These are phyloP conservation scores for Pseudogymnoascus sp. DNA, from an alignment of 2,329 filamentous ascomycete genomes.

Conservation along the genomic window DNA sequence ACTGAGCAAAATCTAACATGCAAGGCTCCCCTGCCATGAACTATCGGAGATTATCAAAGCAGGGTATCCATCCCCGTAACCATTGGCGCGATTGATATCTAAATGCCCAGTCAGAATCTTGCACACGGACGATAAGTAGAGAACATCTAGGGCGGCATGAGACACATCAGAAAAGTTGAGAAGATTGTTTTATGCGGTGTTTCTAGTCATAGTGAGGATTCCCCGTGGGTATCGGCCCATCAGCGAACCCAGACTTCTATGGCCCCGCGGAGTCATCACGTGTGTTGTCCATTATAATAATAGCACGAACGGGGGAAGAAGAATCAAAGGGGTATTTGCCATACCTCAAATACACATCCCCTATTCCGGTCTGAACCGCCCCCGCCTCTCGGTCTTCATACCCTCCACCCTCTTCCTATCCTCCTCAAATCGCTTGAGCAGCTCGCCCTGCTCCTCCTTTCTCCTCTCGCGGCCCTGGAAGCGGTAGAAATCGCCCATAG, in stretches of 20 bases:
- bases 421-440: slow-evolving; percentile 67
- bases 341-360: slow-evolving; percentile 22
- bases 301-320: neutral
- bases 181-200: slow-evolving; percentile 59
- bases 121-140: too few relatives aligned
- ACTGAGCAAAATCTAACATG: neutral
- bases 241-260: slow-evolving; percentile 37
- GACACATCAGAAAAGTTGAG: slow-evolving; percentile 51
- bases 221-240: slow-evolving; percentile 24
- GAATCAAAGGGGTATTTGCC: slow-evolving; percentile 11
- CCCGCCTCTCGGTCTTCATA: slow-evolving; percentile 60
- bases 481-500: slow-evolving; percentile 68
- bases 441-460: slow-evolving; percentile 63
- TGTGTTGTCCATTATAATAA: slow-evolving; percentile 10
- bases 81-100: neutral
- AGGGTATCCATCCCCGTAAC: neutral
- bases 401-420: slow-evolving; percentile 64
- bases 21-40: neutral
- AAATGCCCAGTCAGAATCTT: neutral
- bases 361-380: slow-evolving; percentile 49
- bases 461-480: slow-evolving; percentile 75
- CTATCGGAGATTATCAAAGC: neutral
- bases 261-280: slow-evolving; percentile 46
- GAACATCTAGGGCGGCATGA: neutral
- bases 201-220: slow-evolving; percentile 45